Evolutionary conservation across 2,329 filamentous ascomycete genomes (phyloP), one percentile per base, ranked within the genome.

Genomic region (Paraphaeosphaeria minitans): DNA sequence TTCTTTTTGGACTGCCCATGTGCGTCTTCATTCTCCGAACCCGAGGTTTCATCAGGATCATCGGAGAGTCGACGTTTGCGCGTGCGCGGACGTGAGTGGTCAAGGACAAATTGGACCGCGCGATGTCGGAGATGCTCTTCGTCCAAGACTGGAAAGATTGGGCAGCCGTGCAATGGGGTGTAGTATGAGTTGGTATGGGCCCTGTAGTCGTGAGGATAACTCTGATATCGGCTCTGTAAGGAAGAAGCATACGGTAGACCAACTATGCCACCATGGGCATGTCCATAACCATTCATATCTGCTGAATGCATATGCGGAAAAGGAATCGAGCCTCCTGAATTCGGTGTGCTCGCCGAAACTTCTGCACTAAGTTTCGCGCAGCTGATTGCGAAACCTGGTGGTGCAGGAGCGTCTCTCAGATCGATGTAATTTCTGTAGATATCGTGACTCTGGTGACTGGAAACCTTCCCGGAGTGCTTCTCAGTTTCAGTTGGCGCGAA

Each of bases 51-150:
- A 14, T 61, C 58, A 10, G 51, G 55, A 22, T 61, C 60, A 19
- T 62, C 55, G 1, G 59, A 60, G 1, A 63, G 45, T 27, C 31
- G 56, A 6, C 56, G 58, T 35, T 63, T 65, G 37, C 45, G 60
- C 7, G 39, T 39, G 2, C 59, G 50, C 5, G 57, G 41, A 14
- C 52, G 56, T 7, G 65, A 57, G 48, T 58, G 57, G 10, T 67
- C 62, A 16, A 57, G 57, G 2, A 68, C 53, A 13, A 61, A 58
- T 46, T 67, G 63, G 1, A 59, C 9, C 2, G 63, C 67, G n/a
- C 63, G 62, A 22, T 49, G 61, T 7, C 66, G 63, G 21, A 70
- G 60, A 14, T 58, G 35, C 0, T 61, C 37, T 50, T 72, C 67
- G 21, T 55, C 31, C 10, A 51, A 39, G 16, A 35, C 33, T 16